Conservation (phyloP, 2,329 filamentous ascomycete species). For the Calonectria hongkongensis region DNA sequence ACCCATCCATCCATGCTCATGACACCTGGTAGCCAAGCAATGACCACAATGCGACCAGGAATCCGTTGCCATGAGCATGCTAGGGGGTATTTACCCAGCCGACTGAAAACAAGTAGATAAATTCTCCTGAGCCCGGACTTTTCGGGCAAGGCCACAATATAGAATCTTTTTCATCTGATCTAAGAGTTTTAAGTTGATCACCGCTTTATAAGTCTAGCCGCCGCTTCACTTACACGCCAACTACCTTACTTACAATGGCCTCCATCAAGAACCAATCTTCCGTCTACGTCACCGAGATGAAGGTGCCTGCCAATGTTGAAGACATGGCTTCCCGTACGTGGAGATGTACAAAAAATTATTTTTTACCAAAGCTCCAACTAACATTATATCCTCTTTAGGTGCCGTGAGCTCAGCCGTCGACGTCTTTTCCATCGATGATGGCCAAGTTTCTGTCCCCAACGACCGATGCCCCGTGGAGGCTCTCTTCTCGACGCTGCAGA, state of each 20-base stretch:
- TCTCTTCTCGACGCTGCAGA: conserved; percentile 49
- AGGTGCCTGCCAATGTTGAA: conserved; percentile 37
- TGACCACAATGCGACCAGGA: conserved; percentile 55
- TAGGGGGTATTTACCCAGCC: conserved; percentile 46
- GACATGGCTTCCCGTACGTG: conserved; percentile 44
- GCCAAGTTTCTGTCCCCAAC: conserved; percentile 49
- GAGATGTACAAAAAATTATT: neutral
- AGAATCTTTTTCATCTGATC: conserved; percentile 21
- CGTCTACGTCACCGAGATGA: conserved; percentile 46
- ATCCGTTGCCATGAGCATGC: conserved; percentile 51
- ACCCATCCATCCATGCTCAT: conserved; percentile 55
- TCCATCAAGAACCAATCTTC: conserved; percentile 49
- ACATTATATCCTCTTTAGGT: conserved; percentile 40
- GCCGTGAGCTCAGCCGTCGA: conserved; percentile 50
- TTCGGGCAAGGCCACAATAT: conserved; percentile 18
- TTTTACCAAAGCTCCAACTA: conserved; percentile 34
- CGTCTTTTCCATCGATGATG: conserved; percentile 51
- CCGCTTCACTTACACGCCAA: conserved; percentile 35
- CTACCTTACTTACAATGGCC: conserved; percentile 44
- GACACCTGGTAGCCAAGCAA: conserved; percentile 49
- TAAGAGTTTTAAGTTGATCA: conserved; percentile 16
- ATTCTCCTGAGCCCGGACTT: conserved; percentile 44
- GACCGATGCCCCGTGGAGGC: conserved; percentile 52
- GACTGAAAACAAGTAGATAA: conserved; percentile 41
- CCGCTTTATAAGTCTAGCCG: conserved; percentile 17